Conservation (phyloP, 495 filamentous ascomycete species). For the Penicillium goetzii region DNA sequence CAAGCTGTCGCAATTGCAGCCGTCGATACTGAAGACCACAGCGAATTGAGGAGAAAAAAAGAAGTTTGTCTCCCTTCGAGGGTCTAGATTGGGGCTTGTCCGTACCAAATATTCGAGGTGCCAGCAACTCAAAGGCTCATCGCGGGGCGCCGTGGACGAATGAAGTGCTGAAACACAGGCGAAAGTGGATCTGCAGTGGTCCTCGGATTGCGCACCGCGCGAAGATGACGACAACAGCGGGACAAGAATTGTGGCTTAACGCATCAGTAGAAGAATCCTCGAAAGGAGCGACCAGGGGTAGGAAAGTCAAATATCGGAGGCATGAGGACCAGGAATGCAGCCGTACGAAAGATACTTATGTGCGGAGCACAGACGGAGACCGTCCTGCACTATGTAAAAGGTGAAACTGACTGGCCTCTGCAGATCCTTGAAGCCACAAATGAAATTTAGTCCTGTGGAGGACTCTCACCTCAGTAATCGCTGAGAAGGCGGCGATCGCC, state of each 20-base stretch:
- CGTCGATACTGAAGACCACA: not conserved
- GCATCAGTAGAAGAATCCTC: not conserved
- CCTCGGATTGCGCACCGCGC: conserved; percentile 6
- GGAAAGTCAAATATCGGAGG: not conserved
- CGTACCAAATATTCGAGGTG: conserved; percentile 9
- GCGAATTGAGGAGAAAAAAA: not conserved
- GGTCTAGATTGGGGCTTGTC: conserved; percentile 9
- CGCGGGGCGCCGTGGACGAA: conserved; percentile 13
- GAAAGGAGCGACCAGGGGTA: not conserved
- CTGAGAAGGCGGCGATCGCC: not conserved
- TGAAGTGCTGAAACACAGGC: conserved; percentile 6
- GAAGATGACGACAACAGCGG: conserved; percentile 13
- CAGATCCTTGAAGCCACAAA: not conserved
- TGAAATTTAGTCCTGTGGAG: not conserved
- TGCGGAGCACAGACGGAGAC: not conserved
- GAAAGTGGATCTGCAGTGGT: conserved; percentile 13
- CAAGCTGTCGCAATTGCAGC: not conserved
- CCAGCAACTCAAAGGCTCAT: conserved; percentile 4
- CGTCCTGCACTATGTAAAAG: not conserved
- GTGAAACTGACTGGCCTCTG: conserved; percentile 7
- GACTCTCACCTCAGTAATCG: too few species aligned
- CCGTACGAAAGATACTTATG: not conserved
- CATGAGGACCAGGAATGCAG: not conserved
- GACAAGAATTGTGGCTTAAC: not conserved
- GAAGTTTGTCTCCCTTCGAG: conserved; percentile 3